These are phyloP conservation scores for Massariosphaeria phaeospora DNA, from an alignment of 495 filamentous ascomycete genomes.

Conservation along the genomic window DNA sequence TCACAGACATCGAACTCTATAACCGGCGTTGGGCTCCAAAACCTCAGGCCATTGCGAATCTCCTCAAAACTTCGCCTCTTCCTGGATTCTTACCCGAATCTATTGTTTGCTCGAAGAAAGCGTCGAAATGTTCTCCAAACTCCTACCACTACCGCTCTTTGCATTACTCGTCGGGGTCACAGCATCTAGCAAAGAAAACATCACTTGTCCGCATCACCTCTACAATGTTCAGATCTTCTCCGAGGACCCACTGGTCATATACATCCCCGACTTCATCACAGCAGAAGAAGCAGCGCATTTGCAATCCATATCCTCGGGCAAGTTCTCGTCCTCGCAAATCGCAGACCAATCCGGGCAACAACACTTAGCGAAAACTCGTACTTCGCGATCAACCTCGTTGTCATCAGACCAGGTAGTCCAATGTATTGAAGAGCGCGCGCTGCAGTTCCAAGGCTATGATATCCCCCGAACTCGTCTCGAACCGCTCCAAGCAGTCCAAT, in stretches of 20 bases:
- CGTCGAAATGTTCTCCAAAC: not conserved
- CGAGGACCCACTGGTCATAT: conserved; percentile 52
- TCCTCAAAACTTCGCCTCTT: too few species aligned
- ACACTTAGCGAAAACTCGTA: conserved; percentile 14
- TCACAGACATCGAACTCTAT: too few species aligned
- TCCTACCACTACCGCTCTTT: not conserved
- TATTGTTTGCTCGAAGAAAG: not conserved
- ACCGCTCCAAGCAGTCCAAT: conserved; percentile 53
- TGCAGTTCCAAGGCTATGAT: conserved; percentile 32
- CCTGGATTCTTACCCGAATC: not conserved
- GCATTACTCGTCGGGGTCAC: not conserved
- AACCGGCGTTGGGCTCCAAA: too few species aligned
- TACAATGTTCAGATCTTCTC: conserved; percentile 52
- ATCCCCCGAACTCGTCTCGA: conserved; percentile 49
- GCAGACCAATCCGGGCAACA: conserved; percentile 21
- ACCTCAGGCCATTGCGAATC: too few species aligned
- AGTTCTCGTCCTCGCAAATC: conserved; percentile 22
- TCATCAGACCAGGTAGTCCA: conserved; percentile 8
- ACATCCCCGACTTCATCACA: conserved; percentile 47
- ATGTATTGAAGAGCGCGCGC: conserved; percentile 33
- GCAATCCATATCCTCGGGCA: not conserved
- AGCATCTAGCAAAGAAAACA: conserved; percentile 4
- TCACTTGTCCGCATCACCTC: conserved; percentile 32
- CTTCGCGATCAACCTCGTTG: conserved; percentile 19
- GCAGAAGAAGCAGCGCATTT: conserved; percentile 41